Base-by-base conservation (phyloP, 768 basidiomycete genomes). In the Termitomyces sp. region DNA sequence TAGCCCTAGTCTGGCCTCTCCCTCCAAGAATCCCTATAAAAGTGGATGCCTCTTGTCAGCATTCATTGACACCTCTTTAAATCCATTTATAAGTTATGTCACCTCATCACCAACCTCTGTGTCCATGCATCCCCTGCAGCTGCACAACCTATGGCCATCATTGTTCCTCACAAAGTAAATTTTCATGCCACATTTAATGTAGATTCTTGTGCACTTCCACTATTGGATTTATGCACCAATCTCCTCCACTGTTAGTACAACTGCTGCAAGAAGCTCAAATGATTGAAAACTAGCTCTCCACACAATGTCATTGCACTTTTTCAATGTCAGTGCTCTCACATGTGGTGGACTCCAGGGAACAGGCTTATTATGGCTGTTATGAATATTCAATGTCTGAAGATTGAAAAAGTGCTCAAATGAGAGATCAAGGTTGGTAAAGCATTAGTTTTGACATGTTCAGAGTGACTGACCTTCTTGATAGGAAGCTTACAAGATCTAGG, bases 341-440 rank as follows among this genome's bases (percentile, higher is more conserved):
- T n/a, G n/a, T n/a, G n/a, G 72, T 95, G 94, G 94, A 95, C 92
- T 8, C 89, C 92, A 0, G 87, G 92, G 75, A 90, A 70, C 61
- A 93, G 91, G 53, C 74, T 95, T 34, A 81, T 93, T 53, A 95
- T 93, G 0, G 89, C 93, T n/a, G 93, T 94, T 56, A 90, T 92
- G 80, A 95, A 96, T 81, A 78, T 95, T 17, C 89, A 95, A 73
- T 73, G 94, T 62, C 81, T 77, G 66, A 84, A 76, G 71, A 79
- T 96, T 59, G 82, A 79, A 60, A 80, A 87, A 70, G 75, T 71
- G 63, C 94, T 87, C 59, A 77, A 77, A 58, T 61, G 68, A 47
- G 80, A 89, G 71, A 86, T 92, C 61, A 76, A 84, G 77, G 87
- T 85, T 58, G 25, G 78, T 73, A 47, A 56, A 45, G 19, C 23